These are phyloP conservation scores for Chaetomium olivaceum DNA, from an alignment of 2,329 filamentous ascomycete genomes.

Conservation along the genomic window DNA sequence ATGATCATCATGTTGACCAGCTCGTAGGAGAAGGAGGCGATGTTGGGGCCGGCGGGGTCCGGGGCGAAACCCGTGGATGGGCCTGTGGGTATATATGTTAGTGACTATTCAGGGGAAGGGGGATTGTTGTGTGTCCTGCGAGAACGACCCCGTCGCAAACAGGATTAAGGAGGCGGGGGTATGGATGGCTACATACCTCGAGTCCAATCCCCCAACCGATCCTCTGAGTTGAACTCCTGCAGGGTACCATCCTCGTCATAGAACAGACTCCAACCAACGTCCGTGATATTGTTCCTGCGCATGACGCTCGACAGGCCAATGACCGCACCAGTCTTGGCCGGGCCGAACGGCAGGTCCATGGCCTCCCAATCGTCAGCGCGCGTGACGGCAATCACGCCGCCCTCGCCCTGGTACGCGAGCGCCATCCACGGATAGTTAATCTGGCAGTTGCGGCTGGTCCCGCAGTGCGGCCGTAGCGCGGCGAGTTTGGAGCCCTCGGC, in stretches of 20 bases:
- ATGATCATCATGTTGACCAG: slow-evolving; percentile 9
- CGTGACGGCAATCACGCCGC: neutral
- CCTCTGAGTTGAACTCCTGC: neutral
- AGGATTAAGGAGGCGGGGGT: too few species aligned
- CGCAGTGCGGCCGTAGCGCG: slow-evolving; percentile 3
- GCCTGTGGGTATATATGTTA: neutral
- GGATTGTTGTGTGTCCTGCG: neutral
- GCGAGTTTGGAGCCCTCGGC: neutral
- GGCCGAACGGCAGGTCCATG: neutral
- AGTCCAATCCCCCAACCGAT: neutral
- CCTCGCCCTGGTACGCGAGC: slow-evolving; percentile 3
- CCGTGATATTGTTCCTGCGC: neutral
- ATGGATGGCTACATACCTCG: neutral
- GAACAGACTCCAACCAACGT: neutral
- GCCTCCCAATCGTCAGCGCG: neutral
- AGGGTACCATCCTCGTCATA: neutral
- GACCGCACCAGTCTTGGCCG: neutral
- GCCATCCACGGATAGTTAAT: neutral
- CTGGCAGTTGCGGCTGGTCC: neutral
- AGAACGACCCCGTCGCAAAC: too few species aligned
- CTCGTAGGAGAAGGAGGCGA: slow-evolving; percentile 2
- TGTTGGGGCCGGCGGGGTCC: neutral
- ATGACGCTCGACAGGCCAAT: slow-evolving; percentile 5
- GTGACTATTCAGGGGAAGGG: neutral
- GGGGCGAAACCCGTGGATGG: neutral